phyloP scores from a whole-genome alignment of 306 rosid species.

The Carpinus viminea region DNA sequence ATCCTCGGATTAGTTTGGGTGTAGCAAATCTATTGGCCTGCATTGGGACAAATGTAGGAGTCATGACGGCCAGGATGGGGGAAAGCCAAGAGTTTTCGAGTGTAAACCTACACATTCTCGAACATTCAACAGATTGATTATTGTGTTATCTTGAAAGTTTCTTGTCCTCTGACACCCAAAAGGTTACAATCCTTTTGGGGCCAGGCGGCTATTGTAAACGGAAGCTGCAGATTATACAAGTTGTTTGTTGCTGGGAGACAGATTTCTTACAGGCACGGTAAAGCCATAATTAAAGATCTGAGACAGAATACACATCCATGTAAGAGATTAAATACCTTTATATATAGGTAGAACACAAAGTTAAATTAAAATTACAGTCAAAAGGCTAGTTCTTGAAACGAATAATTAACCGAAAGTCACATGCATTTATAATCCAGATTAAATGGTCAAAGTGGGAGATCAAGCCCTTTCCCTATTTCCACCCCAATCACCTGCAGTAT shows the following conservation, averaged over 20 bases:
- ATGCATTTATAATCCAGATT: not conserved
- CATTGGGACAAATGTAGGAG: too few relatives aligned
- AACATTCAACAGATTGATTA: too few relatives aligned
- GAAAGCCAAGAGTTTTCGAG: not conserved
- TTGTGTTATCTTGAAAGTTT: too few relatives aligned
- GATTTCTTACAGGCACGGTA: not conserved
- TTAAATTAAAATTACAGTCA: not conserved
- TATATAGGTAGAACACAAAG: too few relatives aligned
- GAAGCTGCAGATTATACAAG: too few relatives aligned
- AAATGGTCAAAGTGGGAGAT: conserved; percentile 67
- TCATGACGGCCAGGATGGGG: not conserved
- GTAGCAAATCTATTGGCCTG: not conserved
- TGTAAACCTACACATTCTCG: not conserved
- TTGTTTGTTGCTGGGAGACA: not conserved
- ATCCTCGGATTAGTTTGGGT: not conserved
- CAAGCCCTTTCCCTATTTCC: conserved; percentile 90
- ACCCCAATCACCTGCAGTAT: conserved; percentile 85
- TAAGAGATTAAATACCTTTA: not conserved
- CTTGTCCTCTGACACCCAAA: too few relatives aligned
- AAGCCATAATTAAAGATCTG: not conserved
- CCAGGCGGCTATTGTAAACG: too few relatives aligned
- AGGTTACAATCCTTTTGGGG: too few relatives aligned
- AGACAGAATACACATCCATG: not conserved
- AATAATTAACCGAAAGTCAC: not conserved
- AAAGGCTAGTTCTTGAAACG: not conserved